phyloP scores from a whole-genome alignment of 331 rosid genomes.

The Pyrus hybrid region DNA sequence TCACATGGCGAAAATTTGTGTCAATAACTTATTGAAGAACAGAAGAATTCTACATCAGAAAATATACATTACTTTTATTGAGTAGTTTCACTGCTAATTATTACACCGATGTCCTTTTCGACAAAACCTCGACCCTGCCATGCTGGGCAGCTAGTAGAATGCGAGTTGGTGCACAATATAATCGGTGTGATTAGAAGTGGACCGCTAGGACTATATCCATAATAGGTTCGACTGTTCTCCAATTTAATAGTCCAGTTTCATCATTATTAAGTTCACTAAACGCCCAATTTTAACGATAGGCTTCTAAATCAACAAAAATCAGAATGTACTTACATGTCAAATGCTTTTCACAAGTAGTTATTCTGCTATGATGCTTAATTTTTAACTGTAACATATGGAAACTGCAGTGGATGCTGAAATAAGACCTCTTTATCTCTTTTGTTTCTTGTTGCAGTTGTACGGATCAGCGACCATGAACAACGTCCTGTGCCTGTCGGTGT shows the following conservation, averaged over 20 bases:
- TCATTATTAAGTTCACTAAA: too few species aligned
- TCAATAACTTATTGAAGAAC: too few species aligned
- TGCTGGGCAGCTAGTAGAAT: too few species aligned
- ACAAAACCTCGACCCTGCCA: too few species aligned
- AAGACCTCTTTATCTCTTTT: not conserved
- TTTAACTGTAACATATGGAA: not conserved
- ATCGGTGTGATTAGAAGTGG: too few species aligned
- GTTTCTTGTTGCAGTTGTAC: slow-evolving; percentile 52
- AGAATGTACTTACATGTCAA: not conserved
- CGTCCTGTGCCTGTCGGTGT: slow-evolving; percentile 80
- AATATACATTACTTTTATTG: not conserved
- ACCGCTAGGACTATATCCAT: too few species aligned
- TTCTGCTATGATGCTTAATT: not conserved
- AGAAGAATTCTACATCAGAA: not conserved
- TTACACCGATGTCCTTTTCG: too few species aligned
- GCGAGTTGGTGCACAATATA: too few species aligned
- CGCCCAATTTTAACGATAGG: not conserved
- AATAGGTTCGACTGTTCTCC: too few species aligned
- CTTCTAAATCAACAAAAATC: not conserved
- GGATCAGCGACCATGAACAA: slow-evolving; percentile 97
- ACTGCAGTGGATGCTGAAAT: not conserved
- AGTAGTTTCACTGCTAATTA: too few species aligned
- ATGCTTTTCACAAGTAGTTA: not conserved
- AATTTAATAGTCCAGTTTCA: too few species aligned
- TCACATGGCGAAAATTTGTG: too few species aligned